Evolutionary conservation across 2,329 filamentous ascomycete species (phyloP), one percentile per base, ranked within the genome.

Genomic region (Alternaria arbusti): DNA sequence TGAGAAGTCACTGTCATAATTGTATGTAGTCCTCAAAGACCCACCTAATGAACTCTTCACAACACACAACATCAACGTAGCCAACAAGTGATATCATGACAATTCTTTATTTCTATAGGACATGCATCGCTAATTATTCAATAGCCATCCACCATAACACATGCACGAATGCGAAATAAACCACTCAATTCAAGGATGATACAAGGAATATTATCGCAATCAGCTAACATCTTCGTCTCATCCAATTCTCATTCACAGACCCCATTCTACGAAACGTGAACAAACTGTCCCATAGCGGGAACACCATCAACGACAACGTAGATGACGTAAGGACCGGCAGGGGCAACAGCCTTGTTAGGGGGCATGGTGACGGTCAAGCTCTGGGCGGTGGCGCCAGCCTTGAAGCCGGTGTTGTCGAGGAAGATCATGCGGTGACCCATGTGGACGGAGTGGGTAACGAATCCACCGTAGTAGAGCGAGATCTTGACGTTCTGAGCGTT

Each of bases 401-500:
- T 70, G 74, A 84, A 88, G 43, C 84, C 85, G 20, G 76, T 78
- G 47, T 73, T 78, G 65, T 88, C 86, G 44, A 89, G 79, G 68
- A 84, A 83, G 44, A 85, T 61, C 84, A 88, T 86, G 11, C 86
- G 83, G 67, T 88, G 86, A 46, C 86, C 86, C 87, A 89, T 89
- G 72, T 89, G 87, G 20, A 89, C 71, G 2, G 82, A 84, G 74
- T 89, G 87, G 36, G 87, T 89, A 45, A 88, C 85, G 68, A 87
- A 89, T 6, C 87, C 87, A 46, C 86, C 86, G 69, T 88, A 84
- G 74, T 88, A 88, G 20, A 89, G 81, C 4, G 80, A 78, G 17
- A 88, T 81, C 70, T 85, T 84, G 56, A 85, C 78, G 3, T 70
- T 74, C 67, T 83, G 79, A 3, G 83, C 80, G 46, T 76, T 79